Evolutionary conservation across 202 grass and related monocot genomes (phyloP).

Genomic region (Panicum virgatum): DNA sequence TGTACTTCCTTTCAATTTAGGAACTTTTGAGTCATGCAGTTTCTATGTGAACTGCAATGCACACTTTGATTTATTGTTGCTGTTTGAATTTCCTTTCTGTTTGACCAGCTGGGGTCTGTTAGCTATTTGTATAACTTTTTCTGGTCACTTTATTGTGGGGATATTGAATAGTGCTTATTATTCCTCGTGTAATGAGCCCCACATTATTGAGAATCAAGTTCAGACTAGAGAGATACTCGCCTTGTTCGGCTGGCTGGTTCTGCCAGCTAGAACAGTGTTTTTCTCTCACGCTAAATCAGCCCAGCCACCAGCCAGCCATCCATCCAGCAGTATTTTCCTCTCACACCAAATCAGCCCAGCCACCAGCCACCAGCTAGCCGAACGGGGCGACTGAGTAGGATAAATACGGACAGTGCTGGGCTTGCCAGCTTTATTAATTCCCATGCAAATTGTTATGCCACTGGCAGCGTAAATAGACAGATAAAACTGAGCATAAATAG

Average conservation of each 20-base stretch:
- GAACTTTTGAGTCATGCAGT: background rate
- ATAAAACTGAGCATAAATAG: conserved; percentile 9
- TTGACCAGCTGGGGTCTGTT: background rate
- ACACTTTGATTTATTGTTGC: background rate
- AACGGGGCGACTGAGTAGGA: too few relatives aligned
- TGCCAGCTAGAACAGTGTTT: too few relatives aligned
- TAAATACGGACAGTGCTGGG: background rate
- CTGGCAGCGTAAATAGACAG: background rate
- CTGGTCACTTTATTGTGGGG: background rate
- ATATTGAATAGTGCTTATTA: background rate
- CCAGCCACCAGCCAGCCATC: too few relatives aligned
- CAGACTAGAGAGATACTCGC: background rate
- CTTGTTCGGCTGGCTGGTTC: too few relatives aligned
- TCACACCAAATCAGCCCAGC: too few relatives aligned
- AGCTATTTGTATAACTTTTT: conserved; percentile 6
- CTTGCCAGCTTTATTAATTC: background rate
- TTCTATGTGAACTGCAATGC: background rate
- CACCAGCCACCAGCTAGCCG: too few relatives aligned
- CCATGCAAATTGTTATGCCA: background rate
- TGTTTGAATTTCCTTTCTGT: background rate
- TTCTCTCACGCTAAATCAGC: too few relatives aligned
- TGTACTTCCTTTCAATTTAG: conserved; percentile 1
- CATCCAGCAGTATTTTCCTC: too few relatives aligned
- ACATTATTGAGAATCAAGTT: conserved; percentile 12
- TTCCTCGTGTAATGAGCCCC: background rate